Evolutionary conservation across 1,284 basidiomycete genomes (phyloP).

Genomic region (Termitomyces sp.): DNA sequence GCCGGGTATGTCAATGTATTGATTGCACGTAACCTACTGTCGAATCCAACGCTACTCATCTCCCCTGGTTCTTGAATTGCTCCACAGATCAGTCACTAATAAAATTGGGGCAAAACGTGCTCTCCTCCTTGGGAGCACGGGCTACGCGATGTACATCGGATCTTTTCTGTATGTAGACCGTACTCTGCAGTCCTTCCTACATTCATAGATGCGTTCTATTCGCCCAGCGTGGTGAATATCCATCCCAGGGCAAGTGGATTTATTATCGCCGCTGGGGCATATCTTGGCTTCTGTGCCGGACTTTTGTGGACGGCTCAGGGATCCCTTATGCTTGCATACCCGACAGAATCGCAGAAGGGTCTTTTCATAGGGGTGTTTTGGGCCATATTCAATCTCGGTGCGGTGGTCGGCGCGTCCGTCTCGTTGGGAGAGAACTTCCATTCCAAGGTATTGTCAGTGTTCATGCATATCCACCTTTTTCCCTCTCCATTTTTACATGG

Average conservation of each 20-base stretch:
- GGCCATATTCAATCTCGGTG: slow-evolving; percentile 72
- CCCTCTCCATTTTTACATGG: neutral
- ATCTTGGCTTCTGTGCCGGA: slow-evolving; percentile 83
- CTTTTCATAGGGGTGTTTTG: slow-evolving; percentile 74
- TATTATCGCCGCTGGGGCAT: slow-evolving; percentile 71
- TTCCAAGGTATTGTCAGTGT: slow-evolving; percentile 32
- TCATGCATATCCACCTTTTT: slow-evolving; percentile 5
- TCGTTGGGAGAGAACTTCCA: slow-evolving; percentile 56
- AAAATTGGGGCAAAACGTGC: slow-evolving; percentile 68
- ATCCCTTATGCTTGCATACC: slow-evolving; percentile 79
- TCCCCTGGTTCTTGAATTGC: neutral
- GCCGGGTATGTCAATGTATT: slow-evolving; percentile 45
- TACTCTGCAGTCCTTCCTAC: neutral
- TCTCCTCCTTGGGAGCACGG: slow-evolving; percentile 64
- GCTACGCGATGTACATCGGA: slow-evolving; percentile 72
- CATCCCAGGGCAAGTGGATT: slow-evolving; percentile 56
- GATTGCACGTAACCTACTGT: neutral
- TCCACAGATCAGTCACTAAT: slow-evolving; percentile 64
- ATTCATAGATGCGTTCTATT: neutral
- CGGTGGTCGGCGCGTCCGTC: slow-evolving; percentile 64
- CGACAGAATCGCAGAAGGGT: slow-evolving; percentile 75
- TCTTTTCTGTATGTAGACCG: slow-evolving; percentile 54
- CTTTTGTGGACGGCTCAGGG: slow-evolving; percentile 84
- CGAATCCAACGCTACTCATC: neutral
- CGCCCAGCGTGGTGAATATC: slow-evolving; percentile 56